phyloP scores from a whole-genome alignment of 768 basidiomycete genomes.

The Kwoniella dendrophila region DNA sequence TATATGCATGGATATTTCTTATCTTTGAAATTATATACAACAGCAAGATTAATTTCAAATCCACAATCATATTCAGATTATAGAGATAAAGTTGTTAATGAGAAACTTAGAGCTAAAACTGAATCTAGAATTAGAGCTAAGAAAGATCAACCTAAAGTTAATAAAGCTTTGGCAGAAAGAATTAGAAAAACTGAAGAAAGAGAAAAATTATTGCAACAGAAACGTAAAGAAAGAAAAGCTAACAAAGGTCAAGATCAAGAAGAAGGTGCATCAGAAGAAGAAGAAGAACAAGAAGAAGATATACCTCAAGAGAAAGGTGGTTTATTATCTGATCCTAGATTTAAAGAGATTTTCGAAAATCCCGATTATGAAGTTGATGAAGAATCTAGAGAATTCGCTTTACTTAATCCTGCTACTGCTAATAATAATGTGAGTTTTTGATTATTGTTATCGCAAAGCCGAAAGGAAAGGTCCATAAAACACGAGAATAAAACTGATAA shows the following conservation, averaged over 20 bases:
- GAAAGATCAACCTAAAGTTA: conserved; percentile 75
- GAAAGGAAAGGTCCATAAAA: no score
- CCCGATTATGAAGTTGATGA: conserved; percentile 92
- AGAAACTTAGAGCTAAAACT: conserved; percentile 89
- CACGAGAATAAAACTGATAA: conserved; percentile 9
- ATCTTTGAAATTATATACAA: conserved; percentile 91
- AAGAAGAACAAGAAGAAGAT: conserved; percentile 19
- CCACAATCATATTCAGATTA: conserved; percentile 95
- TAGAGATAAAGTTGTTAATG: conserved; percentile 79
- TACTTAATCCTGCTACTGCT: conserved; percentile 85
- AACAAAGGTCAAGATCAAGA: conserved; percentile 51
- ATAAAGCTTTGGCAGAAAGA: conserved; percentile 84
- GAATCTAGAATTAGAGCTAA: conserved; percentile 86
- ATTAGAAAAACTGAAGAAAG: conserved; percentile 61
- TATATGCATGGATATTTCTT: conserved; percentile 99
- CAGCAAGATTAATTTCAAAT: conserved; percentile 92
- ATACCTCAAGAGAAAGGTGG: conserved; percentile 34
- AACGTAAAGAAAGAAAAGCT: conserved; percentile 59
- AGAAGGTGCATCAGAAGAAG: conserved; percentile 46
- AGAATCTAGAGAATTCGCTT: conserved; percentile 78
- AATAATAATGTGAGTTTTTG: conserved; percentile 59
- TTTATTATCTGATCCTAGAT: conserved; percentile 72
- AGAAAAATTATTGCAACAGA: conserved; percentile 63
- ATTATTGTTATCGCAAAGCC: no score
- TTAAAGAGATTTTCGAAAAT: conserved; percentile 85